Evolutionary conservation across 1,139 yeast genomes (phyloP).

Genomic region (Saccharomyces hybrid): DNA sequence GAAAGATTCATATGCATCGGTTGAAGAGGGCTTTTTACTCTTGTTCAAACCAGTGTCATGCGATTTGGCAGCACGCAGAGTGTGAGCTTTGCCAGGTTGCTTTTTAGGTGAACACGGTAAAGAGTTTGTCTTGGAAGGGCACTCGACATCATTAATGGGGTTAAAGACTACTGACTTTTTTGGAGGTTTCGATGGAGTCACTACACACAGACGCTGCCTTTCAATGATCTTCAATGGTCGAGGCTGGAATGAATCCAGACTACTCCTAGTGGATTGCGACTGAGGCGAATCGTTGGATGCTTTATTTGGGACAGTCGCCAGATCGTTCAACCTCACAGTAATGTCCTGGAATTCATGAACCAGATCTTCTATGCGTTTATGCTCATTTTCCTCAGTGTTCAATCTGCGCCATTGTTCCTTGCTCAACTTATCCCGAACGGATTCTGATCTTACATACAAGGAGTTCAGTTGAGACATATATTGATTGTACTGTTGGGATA

Average conservation of each 20-base stretch:
- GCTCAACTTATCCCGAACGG: constrained; percentile 16
- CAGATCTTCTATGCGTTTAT: constrained; percentile 17
- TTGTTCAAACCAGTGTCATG: constrained; percentile 23
- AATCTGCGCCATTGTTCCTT: constrained; percentile 8
- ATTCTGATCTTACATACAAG: constrained; percentile 22
- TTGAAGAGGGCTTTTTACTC: constrained; percentile 6
- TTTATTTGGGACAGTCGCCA: constrained; percentile 11
- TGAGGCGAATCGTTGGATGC: constrained; percentile 8
- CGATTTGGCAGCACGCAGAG: constrained; percentile 23
- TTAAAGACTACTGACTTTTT: not conserved
- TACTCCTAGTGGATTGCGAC: constrained; percentile 15
- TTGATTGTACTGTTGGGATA: constrained; percentile 16
- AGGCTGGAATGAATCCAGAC: constrained; percentile 23
- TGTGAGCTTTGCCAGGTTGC: constrained; percentile 5
- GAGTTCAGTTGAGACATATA: constrained; percentile 26
- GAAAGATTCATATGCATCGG: constrained; percentile 13
- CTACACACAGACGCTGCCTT: constrained; percentile 10
- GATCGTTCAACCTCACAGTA: constrained; percentile 20
- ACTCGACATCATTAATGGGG: constrained; percentile 1
- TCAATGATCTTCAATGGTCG: constrained; percentile 27
- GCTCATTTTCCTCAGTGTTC: constrained; percentile 6
- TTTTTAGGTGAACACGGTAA: constrained; percentile 17
- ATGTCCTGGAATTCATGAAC: constrained; percentile 25
- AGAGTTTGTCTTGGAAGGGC: constrained; percentile 8
- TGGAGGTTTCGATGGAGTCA: constrained; percentile 6